phyloP scores from a whole-genome alignment of 208 protist genomes.

The Leishmania gerbilli region DNA sequence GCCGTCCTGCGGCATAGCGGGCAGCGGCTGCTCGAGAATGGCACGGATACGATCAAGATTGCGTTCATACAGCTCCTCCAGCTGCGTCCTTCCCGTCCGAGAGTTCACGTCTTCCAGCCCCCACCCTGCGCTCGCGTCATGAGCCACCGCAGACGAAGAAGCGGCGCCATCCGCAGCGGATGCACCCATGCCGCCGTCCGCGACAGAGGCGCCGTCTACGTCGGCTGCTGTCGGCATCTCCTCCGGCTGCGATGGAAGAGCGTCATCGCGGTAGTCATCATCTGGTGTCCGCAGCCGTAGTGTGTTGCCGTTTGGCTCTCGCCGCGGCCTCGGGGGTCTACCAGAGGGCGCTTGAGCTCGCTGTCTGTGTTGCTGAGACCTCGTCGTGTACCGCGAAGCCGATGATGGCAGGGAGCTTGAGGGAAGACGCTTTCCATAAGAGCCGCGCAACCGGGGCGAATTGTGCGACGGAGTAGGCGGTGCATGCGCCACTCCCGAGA shows the following conservation, averaged over 20 bases:
- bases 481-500: background rate
- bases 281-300: background rate
- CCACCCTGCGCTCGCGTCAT: constrained; percentile 36
- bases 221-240: background rate
- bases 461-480: background rate
- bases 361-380: background rate
- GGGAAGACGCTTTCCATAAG: background rate
- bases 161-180: background rate
- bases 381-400: background rate
- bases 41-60: constrained; percentile 55
- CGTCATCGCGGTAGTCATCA: background rate
- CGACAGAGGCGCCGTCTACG: background rate
- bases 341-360: background rate
- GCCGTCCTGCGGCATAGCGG: constrained; percentile 71
- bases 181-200: background rate
- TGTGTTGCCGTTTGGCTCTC: background rate
- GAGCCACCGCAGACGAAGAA: background rate
- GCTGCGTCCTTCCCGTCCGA: constrained; percentile 53
- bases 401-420: background rate
- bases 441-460: background rate
- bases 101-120: constrained; percentile 57
- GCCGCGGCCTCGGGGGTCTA: background rate
- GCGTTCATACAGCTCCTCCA: constrained; percentile 67
- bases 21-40: constrained; percentile 74
- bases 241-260: background rate